Percentiles rank a stretch among this genome's conserved stretches.
phyloP scores from a whole-genome alignment of 768 basidiomycete genomes.

The Boletus rubroflammeus region DNA sequence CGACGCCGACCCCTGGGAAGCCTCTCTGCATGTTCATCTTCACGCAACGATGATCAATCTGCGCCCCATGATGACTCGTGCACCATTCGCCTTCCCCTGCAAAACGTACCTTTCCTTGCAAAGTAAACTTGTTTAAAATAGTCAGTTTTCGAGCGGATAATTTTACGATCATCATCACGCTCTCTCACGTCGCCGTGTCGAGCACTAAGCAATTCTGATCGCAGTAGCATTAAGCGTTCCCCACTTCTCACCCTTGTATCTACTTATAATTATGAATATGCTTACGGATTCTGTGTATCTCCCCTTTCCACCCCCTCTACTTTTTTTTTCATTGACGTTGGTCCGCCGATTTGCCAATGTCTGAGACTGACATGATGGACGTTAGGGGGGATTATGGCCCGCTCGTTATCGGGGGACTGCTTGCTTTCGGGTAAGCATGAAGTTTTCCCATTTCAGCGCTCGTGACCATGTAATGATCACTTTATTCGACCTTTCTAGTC shows the following conservation, averaged over 20 bases:
- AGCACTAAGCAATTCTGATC: too few relatives aligned
- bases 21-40: too few relatives aligned
- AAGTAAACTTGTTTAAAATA: not conserved
- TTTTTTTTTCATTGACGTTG: not conserved
- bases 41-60: too few relatives aligned
- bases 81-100: too few relatives aligned
- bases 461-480: not conserved
- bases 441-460: not conserved
- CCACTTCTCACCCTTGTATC: not conserved
- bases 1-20: too few relatives aligned
- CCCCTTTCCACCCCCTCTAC: not conserved
- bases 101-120: too few relatives aligned
- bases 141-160: not conserved
- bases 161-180: not conserved
- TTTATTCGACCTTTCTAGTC: conserved; percentile 3
- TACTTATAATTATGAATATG: conserved; percentile 2
- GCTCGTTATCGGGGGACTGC: conserved; percentile 21
- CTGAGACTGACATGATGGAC: not conserved
- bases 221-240: not conserved
- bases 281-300: not conserved
- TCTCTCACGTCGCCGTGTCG: not conserved
- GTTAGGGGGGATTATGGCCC: conserved; percentile 13
- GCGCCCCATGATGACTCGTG: too few relatives aligned
- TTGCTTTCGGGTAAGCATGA: conserved; percentile 20
- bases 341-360: conserved; percentile 2